Evolutionary conservation across 208 protist species (phyloP), one percentile per base, ranked within the genome.

Genomic region (Acanthamoeba sp.): DNA sequence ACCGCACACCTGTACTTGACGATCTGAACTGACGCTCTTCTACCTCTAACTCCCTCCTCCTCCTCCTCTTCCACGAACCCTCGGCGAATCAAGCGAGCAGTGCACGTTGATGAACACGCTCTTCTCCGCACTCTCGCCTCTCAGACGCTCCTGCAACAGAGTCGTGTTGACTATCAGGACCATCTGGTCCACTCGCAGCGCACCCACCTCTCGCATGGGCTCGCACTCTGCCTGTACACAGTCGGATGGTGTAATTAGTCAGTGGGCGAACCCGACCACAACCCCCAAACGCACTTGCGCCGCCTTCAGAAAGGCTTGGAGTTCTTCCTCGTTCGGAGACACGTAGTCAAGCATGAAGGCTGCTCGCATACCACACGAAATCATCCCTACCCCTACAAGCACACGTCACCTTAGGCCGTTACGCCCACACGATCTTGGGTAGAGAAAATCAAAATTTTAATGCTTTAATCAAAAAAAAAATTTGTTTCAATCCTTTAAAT

Each of bases 261-360:
- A 1, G 45, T 2, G 22, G 34, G 40, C 22, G 6, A 42, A 10
- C 32, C 48, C 4, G 9, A 50, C 40, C 66, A 76, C 7, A 0
- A 1, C 29, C 5, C n/a, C 10, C 5, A 36, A 69, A 12, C 38
- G 5, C 20, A 87, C 38, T 18, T 32, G 16, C 9, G 78, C 78
- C 3, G 38, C 32, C 4, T 16, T 5, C 29, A 87, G 45, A 36
- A 87, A 87, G 6, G 38, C 3, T 7, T 5, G 5, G 3, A 87
- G 78, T 6, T 50, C 78, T 1, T 50, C 48, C 42, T 4, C 38
- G 5, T 32, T 20, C 12, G 78, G 78, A n/a, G 78, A 18, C 3
- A 22, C 42, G 27, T 87, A 87, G 78, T 87, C 78, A 24, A 87
- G 34, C 38, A 59, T 34, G 22, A 87, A 87, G n/a, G 78, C 78